Base-by-base conservation (phyloP, 495 filamentous ascomycete species). In the Talaromyces ruber region DNA sequence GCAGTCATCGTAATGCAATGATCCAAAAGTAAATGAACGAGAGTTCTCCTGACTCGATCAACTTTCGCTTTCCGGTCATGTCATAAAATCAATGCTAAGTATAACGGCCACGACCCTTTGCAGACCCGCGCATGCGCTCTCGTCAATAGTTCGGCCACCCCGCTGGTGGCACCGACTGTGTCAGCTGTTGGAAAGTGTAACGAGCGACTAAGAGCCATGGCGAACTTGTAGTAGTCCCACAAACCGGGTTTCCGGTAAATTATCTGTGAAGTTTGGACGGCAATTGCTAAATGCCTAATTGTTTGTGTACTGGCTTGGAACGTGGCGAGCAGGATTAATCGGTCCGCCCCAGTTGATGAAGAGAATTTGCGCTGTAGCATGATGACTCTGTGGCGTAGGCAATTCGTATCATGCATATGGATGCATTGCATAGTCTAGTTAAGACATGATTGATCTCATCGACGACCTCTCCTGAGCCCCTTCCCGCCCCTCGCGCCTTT, bases 401-500 rank as follows among this genome's bases (percentile, higher is more conserved):
- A 4, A 16, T 39, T 39, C 34, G 16, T 16, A 14, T 14, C 34
- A 39, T 16, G 3, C 16, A 39, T 3, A 16, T 14, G 34, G 16
- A 39, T 39, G 34, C 34, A 32, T 32, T 14, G 12, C 12, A 39
- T 3, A 14, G 34, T 39, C 34, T 47, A 21, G 37, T 21, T 21
- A 47, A 22, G 43, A 47, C 18, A 47, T 43, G 12, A 14, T 39
- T 16, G n/a, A 52, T 25, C 24, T 60, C 43, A 60, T 7, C 59
- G 59, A 21, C 59, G 59, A 37, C 59, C 59, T 51, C 43, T 60
- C 25, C 52, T 60, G 25, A 29, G 51, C 64, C 66, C 65, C 67
- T 66, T 59, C 45, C 39, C 53, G 11, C 69, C 28, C 70, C 73
- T 29, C 72, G 72, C 51, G 65, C 66, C 66, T 69, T 66, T 59